These are phyloP conservation scores for Hypoxylon cercidicola DNA, from an alignment of 495 filamentous ascomycete genomes.

Conservation along the genomic window DNA sequence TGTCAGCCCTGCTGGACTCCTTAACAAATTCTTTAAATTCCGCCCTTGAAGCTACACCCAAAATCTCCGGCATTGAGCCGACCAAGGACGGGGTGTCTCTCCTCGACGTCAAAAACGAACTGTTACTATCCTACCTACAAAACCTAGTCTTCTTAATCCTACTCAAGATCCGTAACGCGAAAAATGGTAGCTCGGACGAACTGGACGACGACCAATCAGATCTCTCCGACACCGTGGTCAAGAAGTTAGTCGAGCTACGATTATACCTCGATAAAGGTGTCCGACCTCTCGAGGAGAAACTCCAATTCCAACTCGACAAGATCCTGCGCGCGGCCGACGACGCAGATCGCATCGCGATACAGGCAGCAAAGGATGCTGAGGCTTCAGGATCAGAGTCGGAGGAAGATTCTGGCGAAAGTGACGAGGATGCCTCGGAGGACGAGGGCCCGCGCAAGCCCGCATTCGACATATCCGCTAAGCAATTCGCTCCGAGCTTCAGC, in stretches of 20 bases:
- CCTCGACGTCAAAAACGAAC: constrained; percentile 92
- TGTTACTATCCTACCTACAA: constrained; percentile 94
- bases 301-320: constrained; percentile 91
- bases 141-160: constrained; percentile 91
- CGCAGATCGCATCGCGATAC: constrained; percentile 58
- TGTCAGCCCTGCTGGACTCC: constrained; percentile 69
- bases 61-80: constrained; percentile 63
- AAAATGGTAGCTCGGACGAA: constrained; percentile 45
- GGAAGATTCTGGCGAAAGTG: constrained; percentile 44
- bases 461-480: constrained; percentile 59
- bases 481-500: constrained; percentile 72
- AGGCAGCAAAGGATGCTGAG: constrained; percentile 47
- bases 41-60: constrained; percentile 69
- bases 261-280: constrained; percentile 92
- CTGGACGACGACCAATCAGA: constrained; percentile 13
- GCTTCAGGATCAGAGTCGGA: constrained; percentile 55
- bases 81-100: constrained; percentile 91
- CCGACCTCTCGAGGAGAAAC: constrained; percentile 82
- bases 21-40: constrained; percentile 71
- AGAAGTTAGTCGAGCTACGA: constrained; percentile 85
- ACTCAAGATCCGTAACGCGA: constrained; percentile 75
- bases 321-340: constrained; percentile 88
- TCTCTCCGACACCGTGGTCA: constrained; percentile 65
- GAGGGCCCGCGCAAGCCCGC: constrained; percentile 58
- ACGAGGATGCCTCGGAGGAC: constrained; percentile 48